A percentile compares a stretch with the other conserved stretches of the same genome.
phyloP scores from a whole-genome alignment of 1,284 basidiomycete species.

The Malassezia equina region DNA sequence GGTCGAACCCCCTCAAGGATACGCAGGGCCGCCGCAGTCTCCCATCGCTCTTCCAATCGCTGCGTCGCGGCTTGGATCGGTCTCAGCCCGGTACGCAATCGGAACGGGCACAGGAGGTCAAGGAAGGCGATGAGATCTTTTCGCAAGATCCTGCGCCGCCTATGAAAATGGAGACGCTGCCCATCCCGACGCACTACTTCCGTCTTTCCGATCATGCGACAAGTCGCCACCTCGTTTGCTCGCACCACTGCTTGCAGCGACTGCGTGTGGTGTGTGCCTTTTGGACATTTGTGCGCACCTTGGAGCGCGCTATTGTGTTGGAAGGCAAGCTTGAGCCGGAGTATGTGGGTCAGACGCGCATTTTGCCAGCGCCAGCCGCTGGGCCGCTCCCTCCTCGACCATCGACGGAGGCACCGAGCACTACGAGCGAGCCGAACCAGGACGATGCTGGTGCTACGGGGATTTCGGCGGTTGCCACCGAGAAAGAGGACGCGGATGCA shows the following conservation, averaged over 20 bases:
- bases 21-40: slow-evolving; percentile 6
- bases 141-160: background rate
- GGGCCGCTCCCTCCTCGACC: too few relatives aligned
- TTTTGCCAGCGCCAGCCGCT: background rate
- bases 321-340: slow-evolving; percentile 41
- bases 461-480: too few relatives aligned
- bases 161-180: slow-evolving; percentile 13
- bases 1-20: background rate
- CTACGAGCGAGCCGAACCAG: too few relatives aligned
- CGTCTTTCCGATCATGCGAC: slow-evolving; percentile 33
- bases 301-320: slow-evolving; percentile 43
- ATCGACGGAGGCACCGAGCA: too few relatives aligned
- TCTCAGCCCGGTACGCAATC: background rate
- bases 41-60: slow-evolving; percentile 10
- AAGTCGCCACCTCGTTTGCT: slow-evolving; percentile 39
- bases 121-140: background rate
- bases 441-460: too few relatives aligned
- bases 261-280: slow-evolving; percentile 39
- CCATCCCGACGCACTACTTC: slow-evolving; percentile 46
- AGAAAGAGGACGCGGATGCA: background rate
- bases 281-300: slow-evolving; percentile 40
- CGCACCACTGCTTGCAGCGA: slow-evolving; percentile 40
- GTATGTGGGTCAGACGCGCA: slow-evolving; percentile 5
- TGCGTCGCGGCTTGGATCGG: slow-evolving; percentile 8
- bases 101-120: background rate